Base-by-base conservation (phyloP, 306 rosid species). In the Rosa persica region DNA sequence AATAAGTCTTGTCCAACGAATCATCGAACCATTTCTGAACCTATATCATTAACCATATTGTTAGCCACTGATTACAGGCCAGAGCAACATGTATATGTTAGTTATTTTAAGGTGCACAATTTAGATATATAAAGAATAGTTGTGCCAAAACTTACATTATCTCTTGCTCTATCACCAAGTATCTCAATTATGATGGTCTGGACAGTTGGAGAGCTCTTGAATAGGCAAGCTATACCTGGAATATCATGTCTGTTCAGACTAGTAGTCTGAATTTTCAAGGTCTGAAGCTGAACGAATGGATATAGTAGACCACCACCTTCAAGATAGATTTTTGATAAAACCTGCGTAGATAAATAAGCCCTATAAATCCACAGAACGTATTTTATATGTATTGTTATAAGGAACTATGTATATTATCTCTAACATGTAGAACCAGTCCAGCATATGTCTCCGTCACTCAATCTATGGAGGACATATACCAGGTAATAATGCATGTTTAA, bases 241-340 rank as follows among this genome's bases (percentile, higher is more conserved):
- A 67, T n/a, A 8, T 67, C 48, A 39, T 12, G 22, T 19, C 5
- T 39, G 12, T 40, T 8, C 47, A 67, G 40, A 20, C 48, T 4
- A 10, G 49, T 20, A 67, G 20, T 11, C 51, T 46, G 51, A 67
- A 67, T 20, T 39, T 67, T 8, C 27, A 39, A 40, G 15, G 72
- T 67, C 48, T 67, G n/a, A n/a, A 67, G 72, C 5, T 67, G 42
- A 46, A 39, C 22, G 39, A 67, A 67, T 65, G 70, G 10, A 65
- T 34, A 17, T 36, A 44, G 46, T 36, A 36, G 23, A 65, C 46
- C 70, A 19, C 70, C 70, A 19, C 70, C 46, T 36, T 36, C 6
- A 6, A 65, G 38, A 65, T 65, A 36, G 19, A 65, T 3, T 17
- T 38, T 36, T 17, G 70, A 19, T 17, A 65, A 36, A 36, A 65